Percentiles rank a stretch among this genome's conserved stretches.
phyloP scores from a whole-genome alignment of 768 basidiomycete species.

The Suillus discolor region DNA sequence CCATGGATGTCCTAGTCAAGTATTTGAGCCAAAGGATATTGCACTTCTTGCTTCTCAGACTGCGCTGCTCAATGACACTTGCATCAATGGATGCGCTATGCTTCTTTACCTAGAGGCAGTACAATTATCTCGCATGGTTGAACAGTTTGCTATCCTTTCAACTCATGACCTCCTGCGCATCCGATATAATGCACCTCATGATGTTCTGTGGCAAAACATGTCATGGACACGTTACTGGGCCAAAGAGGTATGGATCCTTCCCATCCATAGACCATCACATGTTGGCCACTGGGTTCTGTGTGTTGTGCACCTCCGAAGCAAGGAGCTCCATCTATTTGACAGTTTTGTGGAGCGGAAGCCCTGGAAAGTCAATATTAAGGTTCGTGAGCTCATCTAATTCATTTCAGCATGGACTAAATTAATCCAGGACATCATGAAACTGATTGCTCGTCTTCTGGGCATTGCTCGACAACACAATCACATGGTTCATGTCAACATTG shows the following conservation, averaged over 20 bases:
- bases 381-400: not conserved
- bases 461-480: not conserved
- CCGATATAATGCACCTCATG: not conserved
- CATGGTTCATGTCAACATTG: not conserved
- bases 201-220: constrained; percentile 24
- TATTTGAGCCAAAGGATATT: constrained; percentile 9
- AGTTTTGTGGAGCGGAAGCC: constrained; percentile 24
- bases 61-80: constrained; percentile 5
- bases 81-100: constrained; percentile 10
- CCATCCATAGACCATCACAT: constrained; percentile 29
- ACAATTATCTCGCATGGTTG: not conserved
- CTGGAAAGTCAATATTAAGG: constrained; percentile 5
- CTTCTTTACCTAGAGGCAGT: constrained; percentile 3
- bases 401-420: too few species aligned
- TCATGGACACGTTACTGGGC: constrained; percentile 27
- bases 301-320: constrained; percentile 12
- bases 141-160: constrained; percentile 9
- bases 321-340: constrained; percentile 32
- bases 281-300: constrained; percentile 36
- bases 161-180: constrained; percentile 8
- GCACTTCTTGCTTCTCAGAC: constrained; percentile 2
- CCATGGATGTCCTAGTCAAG: not conserved
- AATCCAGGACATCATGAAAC: not conserved
- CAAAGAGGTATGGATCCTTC: constrained; percentile 36
- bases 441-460: not conserved